Evolutionary conservation across 345 rosid species (phyloP), one percentile per base, ranked within the genome.

Genomic region (Aegle marmelos): DNA sequence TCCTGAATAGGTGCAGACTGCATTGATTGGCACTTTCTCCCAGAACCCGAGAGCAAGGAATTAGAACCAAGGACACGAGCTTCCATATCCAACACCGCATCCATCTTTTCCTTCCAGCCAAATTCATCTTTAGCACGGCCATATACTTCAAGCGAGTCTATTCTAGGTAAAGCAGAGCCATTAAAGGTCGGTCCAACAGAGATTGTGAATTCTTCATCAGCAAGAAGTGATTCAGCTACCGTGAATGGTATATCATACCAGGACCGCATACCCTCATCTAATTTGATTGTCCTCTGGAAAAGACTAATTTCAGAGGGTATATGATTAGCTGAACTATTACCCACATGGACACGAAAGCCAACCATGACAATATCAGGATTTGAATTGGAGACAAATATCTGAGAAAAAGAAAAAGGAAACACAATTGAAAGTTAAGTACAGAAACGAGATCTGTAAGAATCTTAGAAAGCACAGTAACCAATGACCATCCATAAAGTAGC

Each of bases 71-170:
- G 98, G 69, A 89, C 89, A 83, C 90, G 98, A 82, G 98, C 94
- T 86, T 96, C 99, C 95, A 94, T 90, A 75, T 94, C 98, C 85
- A 95, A 78, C 58, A 92, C 90, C 72, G 87, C 91, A 85, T 94
- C 97, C 91, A 94, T 90, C 80, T 94, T 94, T 84, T 96, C 99
- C 85, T 96, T 96, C 99, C 99, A 96, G 68, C 99, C 99, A 89
- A 94, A 96, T 87, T 96, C 99, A 87, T 96, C 98, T 87, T 96
- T 96, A 81, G 94, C 91, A 67, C 94, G 95, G 50, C 99, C 98
- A 86, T 96, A 92, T 45, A 94, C 94, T 88, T 96, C 99, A 81
- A 96, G 98, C 10, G 87, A 88, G 41, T 96, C 99, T 76, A 96
- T 90, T 88, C 99, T 91, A 48, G 99, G 94, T 45, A 90, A 73